Percentiles rank a stretch among this genome's conserved stretches.
phyloP scores from a whole-genome alignment of 371 early-diverging fungal species.

The Smittium mucronatum region DNA sequence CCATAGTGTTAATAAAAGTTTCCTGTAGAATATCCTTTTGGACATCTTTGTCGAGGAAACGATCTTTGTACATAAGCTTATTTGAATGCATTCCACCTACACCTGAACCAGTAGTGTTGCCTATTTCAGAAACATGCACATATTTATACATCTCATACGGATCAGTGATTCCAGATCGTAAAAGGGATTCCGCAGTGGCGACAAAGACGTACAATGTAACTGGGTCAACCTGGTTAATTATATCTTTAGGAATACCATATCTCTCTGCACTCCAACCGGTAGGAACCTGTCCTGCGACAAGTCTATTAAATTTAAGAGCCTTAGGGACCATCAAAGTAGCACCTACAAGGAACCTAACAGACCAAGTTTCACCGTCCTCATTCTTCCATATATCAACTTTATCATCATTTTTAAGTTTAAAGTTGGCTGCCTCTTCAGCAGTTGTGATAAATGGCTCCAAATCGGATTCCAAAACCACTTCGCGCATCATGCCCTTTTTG shows the following conservation, averaged over 20 bases:
- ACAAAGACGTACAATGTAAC: constrained; percentile 82
- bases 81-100: constrained; percentile 75
- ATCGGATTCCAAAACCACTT: constrained; percentile 82
- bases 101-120: constrained; percentile 81
- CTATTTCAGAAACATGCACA: constrained; percentile 90
- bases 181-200: constrained; percentile 86
- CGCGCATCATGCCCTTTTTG: constrained; percentile 79
- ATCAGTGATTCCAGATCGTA: constrained; percentile 87
- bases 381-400: constrained; percentile 70
- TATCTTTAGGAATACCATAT: constrained; percentile 92
- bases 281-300: constrained; percentile 91
- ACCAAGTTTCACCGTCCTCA: constrained; percentile 50
- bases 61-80: constrained; percentile 68
- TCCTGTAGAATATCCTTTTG: constrained; percentile 92
- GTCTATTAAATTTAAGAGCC: constrained; percentile 84
- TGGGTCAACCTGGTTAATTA: constrained; percentile 81
- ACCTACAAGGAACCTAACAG: constrained; percentile 75
- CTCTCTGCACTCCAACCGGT: constrained; percentile 89
- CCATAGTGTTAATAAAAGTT: constrained; percentile 93
- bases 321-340: constrained; percentile 85
- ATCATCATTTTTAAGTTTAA: constrained; percentile 76
- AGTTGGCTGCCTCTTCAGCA: constrained; percentile 84
- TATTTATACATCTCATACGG: constrained; percentile 96
- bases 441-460: constrained; percentile 80
- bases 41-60: constrained; percentile 70